Conservation (phyloP, 2,329 filamentous ascomycete genomes). For the Monilinia fructicola region DNA sequence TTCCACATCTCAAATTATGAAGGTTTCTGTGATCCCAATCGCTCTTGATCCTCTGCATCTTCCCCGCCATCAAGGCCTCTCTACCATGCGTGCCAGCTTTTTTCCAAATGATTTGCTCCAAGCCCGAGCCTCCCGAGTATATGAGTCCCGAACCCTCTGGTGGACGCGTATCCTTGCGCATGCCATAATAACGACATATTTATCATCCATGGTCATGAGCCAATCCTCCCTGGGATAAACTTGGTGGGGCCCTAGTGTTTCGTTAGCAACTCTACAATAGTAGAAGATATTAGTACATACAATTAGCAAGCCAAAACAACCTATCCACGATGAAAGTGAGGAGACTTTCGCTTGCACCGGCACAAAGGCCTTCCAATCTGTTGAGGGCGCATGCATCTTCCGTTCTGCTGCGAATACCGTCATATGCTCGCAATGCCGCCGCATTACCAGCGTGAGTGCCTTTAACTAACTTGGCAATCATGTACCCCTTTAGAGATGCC, state of each 20-base stretch:
- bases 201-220: background rate
- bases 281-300: background rate
- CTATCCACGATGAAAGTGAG: constrained; percentile 3
- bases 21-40: background rate
- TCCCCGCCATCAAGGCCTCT: background rate
- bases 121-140: background rate
- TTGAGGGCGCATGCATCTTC: no score
- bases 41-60: background rate
- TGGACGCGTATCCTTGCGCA: background rate
- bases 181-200: background rate
- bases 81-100: background rate
- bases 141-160: background rate
- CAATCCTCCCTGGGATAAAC: background rate
- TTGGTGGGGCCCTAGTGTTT: background rate
- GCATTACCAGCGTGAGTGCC: background rate
- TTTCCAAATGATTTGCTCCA: constrained; percentile 3
- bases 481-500: background rate
- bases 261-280: background rate
- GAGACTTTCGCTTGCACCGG: background rate
- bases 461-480: background rate
- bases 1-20: background rate
- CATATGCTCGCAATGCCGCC: background rate
- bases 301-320: constrained; percentile 3
- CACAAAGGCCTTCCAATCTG: background rate
- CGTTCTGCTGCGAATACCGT: background rate